Percentiles rank a stretch among this genome's conserved stretches.
phyloP scores from a whole-genome alignment of 2,329 filamentous ascomycete genomes.

The Lachnellula hyalina region DNA sequence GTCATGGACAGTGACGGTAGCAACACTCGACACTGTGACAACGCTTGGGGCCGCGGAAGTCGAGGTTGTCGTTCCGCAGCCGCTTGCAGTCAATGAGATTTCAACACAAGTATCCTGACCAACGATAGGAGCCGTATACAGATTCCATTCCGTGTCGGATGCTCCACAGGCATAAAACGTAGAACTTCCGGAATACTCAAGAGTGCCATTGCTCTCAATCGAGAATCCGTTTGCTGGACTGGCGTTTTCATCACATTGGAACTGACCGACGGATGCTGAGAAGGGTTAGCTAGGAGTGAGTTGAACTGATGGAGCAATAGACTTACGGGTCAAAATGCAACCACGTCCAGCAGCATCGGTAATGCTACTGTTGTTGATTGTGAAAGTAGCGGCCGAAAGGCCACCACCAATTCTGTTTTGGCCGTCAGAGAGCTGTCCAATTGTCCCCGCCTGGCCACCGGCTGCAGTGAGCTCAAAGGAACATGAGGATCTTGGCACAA shows the following conservation, averaged over 20 bases:
- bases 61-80: slow-evolving; percentile 28
- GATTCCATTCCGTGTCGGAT: slow-evolving; percentile 47
- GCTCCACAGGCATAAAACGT: slow-evolving; percentile 57
- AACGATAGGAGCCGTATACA: slow-evolving; percentile 42
- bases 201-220: slow-evolving; percentile 45
- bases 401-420: slow-evolving; percentile 54
- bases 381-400: slow-evolving; percentile 45
- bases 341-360: slow-evolving; percentile 52
- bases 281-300: not conserved
- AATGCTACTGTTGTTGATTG: slow-evolving; percentile 48
- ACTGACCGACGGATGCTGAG: slow-evolving; percentile 15
- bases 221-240: slow-evolving; percentile 49
- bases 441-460: slow-evolving; percentile 43
- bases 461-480: slow-evolving; percentile 48
- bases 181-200: slow-evolving; percentile 44
- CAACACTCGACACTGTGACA: not conserved
- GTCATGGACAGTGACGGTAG: slow-evolving; percentile 13
- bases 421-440: slow-evolving; percentile 57
- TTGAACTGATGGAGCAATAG: not conserved
- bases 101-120: slow-evolving; percentile 44
- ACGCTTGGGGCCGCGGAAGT: not conserved
- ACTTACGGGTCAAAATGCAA: slow-evolving; percentile 55
- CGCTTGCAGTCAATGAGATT: slow-evolving; percentile 41
- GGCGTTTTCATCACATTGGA: slow-evolving; percentile 46
- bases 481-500: slow-evolving; percentile 32